Evolutionary conservation across 352 stramenopile species (phyloP), one percentile per base, ranked within the genome.

Genomic region (Phytopythium cucurbitacearum): DNA sequence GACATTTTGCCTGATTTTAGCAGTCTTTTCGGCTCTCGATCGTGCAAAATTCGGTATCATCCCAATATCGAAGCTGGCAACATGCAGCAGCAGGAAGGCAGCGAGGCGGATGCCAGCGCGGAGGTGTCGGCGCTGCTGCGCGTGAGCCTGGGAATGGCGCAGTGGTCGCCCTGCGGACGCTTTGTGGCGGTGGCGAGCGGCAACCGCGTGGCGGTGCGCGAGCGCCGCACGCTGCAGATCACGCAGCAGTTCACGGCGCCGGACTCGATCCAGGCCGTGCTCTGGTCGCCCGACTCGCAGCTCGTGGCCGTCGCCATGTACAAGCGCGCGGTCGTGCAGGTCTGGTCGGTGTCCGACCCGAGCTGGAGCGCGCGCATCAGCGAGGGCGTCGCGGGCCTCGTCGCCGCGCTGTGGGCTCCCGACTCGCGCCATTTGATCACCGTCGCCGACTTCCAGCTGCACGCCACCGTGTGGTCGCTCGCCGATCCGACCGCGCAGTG

Each of bases 401-500:
- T 84, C 36, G 42, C 56, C 38, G 72, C 62, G 3, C 57, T 67
- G 39, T 94, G 83, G 83, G 59, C 64, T 0, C 77, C 83, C 0
- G 80, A 88, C 37, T 64, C 77, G 44, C 73, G 78, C 12, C 83
- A 94, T 43, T 50, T 91, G 5, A 62, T 94, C 50, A 92, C 81
- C 0, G 76, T 94, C 10, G 85, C 83, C n/a, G 84, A 94, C 61
- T 94, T 94, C 47, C 81, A 89, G 56, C 61, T 94, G 21, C 82
- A 92, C 47, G 81, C 78, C 28, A 92, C 77, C 3, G 79, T 94
- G 34, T 94, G 84, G 84, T 91, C 79, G 15, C 65, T 94, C 4
- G 41, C 69, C n/a, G 73, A 90, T 49, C 57, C 69, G 21, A 64
- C 64, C 5, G 73, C 73, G 16, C 76, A 83, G 28, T 85, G 68